Conservation (phyloP, 148 eudicot species). For the Vaccinium corymbosum region DNA sequence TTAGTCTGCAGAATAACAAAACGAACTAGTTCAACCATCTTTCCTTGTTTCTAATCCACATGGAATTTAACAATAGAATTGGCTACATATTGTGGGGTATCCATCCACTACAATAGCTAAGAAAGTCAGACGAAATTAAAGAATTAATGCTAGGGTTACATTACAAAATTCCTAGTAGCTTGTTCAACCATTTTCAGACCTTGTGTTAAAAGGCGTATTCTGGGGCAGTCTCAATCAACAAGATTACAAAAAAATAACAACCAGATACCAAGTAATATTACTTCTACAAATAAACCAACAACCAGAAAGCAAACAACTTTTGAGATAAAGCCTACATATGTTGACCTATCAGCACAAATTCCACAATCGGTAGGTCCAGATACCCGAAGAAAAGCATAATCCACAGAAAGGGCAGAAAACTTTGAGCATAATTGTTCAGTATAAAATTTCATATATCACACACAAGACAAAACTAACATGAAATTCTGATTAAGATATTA, state of each 20-base stretch:
- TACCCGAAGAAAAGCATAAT: slow-evolving; percentile 6
- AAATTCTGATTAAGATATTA: not conserved
- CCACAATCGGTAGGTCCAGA: slow-evolving; percentile 15
- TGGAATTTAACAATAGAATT: not conserved
- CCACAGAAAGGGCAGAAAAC: not conserved
- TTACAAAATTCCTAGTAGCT: not conserved
- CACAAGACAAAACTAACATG: not conserved
- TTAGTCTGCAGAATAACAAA: not conserved
- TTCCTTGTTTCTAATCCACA: not conserved
- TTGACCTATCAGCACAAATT: slow-evolving; percentile 10
- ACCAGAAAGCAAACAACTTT: not conserved
- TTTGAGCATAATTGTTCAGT: not conserved
- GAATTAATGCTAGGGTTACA: not conserved
- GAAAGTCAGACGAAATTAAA: not conserved
- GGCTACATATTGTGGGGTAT: not conserved
- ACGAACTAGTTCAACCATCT: slow-evolving; percentile 2
- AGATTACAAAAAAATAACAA: slow-evolving; percentile 11
- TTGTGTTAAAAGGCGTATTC: not conserved
- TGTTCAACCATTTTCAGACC: slow-evolving; percentile 5
- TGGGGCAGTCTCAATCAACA: not conserved
- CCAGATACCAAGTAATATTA: not conserved
- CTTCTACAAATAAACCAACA: not conserved
- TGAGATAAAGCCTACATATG: not conserved
- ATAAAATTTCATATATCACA: not conserved
- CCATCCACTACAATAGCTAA: not conserved